Evolutionary conservation across 805 yeast genomes (phyloP).

Genomic region (Candida stauntonica): DNA sequence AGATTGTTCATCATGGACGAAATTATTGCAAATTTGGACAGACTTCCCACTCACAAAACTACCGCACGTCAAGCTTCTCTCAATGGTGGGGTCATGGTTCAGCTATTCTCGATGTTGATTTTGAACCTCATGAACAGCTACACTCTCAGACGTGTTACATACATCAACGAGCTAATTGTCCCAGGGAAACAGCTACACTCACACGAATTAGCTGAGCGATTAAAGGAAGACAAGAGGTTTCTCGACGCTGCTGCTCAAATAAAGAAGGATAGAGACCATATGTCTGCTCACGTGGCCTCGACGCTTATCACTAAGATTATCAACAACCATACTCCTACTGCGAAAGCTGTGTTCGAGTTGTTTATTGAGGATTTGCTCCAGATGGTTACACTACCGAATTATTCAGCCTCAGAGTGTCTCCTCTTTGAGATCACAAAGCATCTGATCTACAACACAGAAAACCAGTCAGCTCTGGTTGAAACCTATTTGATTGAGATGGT

Average conservation of each 20-base stretch:
- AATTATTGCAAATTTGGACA: conserved; percentile 46
- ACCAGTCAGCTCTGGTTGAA: conserved; percentile 39
- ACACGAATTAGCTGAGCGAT: conserved; percentile 13
- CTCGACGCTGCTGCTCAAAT: not conserved
- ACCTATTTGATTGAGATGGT: conserved; percentile 52
- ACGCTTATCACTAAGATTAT: conserved; percentile 22
- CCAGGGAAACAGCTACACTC: conserved; percentile 5
- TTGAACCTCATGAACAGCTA: conserved; percentile 40
- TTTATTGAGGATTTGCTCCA: conserved; percentile 52
- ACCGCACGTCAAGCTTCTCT: conserved; percentile 40
- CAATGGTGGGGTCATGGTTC: conserved; percentile 44
- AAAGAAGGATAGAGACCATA: conserved; percentile 7
- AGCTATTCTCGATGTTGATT: conserved; percentile 42
- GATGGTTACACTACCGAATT: conserved; percentile 51
- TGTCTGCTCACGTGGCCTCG: conserved; percentile 15
- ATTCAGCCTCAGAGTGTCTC: conserved; percentile 54
- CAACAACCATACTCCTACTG: conserved; percentile 29
- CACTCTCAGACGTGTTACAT: conserved; percentile 21
- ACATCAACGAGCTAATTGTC: conserved; percentile 16
- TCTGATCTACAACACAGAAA: conserved; percentile 36
- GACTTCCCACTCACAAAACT: conserved; percentile 42
- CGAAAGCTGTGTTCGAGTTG: conserved; percentile 42
- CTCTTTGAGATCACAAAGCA: conserved; percentile 42
- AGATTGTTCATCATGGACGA: conserved; percentile 59
- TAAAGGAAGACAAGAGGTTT: conserved; percentile 14